A percentile compares a stretch with the other conserved stretches of the same genome.
Conservation (phyloP, 177 flowering plant genomes). For the Vitis hybrid region DNA sequence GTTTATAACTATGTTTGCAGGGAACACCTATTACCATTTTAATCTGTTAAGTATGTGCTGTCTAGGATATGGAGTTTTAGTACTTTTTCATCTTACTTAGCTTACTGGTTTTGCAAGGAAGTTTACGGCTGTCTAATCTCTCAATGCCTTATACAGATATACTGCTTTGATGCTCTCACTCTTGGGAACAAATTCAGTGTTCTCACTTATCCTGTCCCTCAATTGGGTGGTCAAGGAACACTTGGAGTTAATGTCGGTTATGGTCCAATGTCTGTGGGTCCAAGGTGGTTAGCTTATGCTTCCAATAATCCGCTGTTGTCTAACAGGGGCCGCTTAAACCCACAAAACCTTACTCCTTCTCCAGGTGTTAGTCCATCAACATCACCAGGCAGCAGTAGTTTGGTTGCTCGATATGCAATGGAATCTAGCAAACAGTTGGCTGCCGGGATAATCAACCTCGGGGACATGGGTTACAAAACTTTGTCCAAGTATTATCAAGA, state of each 20-base stretch:
- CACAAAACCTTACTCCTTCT: slow-evolving; percentile 71
- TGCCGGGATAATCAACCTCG: slow-evolving; percentile 73
- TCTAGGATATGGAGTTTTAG: not conserved
- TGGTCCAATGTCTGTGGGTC: slow-evolving; percentile 95
- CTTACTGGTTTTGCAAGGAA: not conserved
- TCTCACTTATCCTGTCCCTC: slow-evolving; percentile 75
- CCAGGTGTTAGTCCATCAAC: slow-evolving; percentile 86
- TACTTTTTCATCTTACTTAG: not conserved
- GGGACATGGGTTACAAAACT: slow-evolving; percentile 86
- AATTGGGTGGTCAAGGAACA: slow-evolving; percentile 55
- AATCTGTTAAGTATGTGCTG: not conserved
- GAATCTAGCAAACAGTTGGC: slow-evolving; percentile 92
- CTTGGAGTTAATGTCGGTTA: slow-evolving; percentile 72
- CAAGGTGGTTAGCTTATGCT: slow-evolving; percentile 96
- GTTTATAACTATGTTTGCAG: not conserved
- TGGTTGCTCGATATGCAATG: slow-evolving; percentile 89
- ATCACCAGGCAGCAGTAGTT: slow-evolving; percentile 68
- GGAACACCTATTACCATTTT: not conserved
- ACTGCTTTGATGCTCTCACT: slow-evolving; percentile 85
- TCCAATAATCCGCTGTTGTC: slow-evolving; percentile 57
- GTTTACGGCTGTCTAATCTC: not conserved
- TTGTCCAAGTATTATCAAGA: slow-evolving; percentile 85
- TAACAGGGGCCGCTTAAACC: slow-evolving; percentile 73
- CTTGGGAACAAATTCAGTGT: slow-evolving; percentile 78
- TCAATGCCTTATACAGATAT: slow-evolving; percentile 47